These are phyloP conservation scores for Annulohypoxylon stygium DNA, from an alignment of 495 filamentous ascomycete genomes.

Conservation along the genomic window DNA sequence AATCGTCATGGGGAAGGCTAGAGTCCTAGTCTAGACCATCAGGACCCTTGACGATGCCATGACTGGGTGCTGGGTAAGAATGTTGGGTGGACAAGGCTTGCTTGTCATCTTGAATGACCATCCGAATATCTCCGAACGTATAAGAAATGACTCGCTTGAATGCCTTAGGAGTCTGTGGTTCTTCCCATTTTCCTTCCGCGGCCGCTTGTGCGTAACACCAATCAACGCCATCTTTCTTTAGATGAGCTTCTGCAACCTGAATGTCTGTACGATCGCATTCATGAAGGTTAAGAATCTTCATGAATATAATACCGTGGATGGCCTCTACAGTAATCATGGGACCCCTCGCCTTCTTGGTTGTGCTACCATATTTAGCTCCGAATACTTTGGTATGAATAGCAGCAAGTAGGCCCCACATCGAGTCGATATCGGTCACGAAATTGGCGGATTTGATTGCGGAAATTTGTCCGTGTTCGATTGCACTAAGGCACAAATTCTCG, in stretches of 20 bases:
- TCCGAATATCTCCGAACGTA: neutral
- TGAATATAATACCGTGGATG: neutral
- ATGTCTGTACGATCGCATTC: neutral
- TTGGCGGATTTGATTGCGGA: neutral
- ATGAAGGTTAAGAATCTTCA: constrained; percentile 9
- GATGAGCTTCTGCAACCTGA: neutral
- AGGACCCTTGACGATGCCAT: neutral
- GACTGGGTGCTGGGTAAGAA: neutral
- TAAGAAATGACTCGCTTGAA: constrained; percentile 26
- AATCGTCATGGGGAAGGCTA: neutral
- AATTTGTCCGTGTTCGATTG: neutral
- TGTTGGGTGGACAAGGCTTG: neutral
- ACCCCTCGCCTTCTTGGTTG: neutral
- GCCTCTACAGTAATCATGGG: neutral
- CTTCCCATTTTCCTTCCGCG: neutral
- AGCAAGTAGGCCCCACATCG: neutral
- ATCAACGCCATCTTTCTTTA: neutral
- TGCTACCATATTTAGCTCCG: neutral
- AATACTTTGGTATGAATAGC: neutral
- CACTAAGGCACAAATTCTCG: constrained; percentile 7
- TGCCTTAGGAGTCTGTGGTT: neutral
- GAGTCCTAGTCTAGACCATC: constrained; percentile 5
- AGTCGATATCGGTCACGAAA: constrained; percentile 8
- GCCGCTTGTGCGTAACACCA: neutral
- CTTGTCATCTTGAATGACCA: constrained; percentile 13